These are phyloP conservation scores for Dactylellina haptotyla DNA, from an alignment of 2,329 filamentous ascomycete genomes.

Conservation along the genomic window DNA sequence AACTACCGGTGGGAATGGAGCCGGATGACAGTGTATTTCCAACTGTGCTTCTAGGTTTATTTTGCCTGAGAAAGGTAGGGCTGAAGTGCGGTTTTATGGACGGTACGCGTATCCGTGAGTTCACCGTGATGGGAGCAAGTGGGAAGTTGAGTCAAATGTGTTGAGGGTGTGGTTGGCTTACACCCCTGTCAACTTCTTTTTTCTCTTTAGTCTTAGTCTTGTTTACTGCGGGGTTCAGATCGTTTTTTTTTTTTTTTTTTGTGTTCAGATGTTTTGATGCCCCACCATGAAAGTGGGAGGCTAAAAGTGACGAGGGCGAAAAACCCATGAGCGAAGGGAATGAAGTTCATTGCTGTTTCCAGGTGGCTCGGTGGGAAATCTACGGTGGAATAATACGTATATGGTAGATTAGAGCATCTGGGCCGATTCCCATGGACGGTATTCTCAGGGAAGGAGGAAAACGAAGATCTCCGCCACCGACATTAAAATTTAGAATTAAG, in stretches of 20 bases:
- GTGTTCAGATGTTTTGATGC: neutral
- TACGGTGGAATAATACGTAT: neutral
- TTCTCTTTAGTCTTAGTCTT: neutral
- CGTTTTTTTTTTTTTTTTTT: conserved; percentile 14
- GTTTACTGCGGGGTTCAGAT: conserved; percentile 11
- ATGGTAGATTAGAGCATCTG: no score
- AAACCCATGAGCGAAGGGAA: neutral
- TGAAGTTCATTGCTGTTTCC: neutral
- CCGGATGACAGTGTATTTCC: no score
- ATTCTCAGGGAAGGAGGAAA: no score
- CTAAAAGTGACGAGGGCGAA: neutral
- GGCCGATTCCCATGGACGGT: no score
- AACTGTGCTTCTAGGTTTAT: no score
- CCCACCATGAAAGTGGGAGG: neutral
- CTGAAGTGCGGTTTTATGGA: no score
- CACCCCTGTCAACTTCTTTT: neutral
- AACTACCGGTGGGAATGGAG: no score
- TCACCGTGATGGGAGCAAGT: neutral
- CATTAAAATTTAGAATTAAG: neutral
- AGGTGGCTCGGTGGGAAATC: neutral
- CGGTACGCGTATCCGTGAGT: no score
- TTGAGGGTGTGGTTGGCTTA: conserved; percentile 1
- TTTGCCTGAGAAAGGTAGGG: no score
- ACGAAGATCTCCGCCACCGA: conserved; percentile 4
- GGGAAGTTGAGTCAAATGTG: neutral